Percentiles rank a stretch among this genome's conserved stretches.
Conservation (phyloP, 257 asterid species). For the Ligustrum vulgare region DNA sequence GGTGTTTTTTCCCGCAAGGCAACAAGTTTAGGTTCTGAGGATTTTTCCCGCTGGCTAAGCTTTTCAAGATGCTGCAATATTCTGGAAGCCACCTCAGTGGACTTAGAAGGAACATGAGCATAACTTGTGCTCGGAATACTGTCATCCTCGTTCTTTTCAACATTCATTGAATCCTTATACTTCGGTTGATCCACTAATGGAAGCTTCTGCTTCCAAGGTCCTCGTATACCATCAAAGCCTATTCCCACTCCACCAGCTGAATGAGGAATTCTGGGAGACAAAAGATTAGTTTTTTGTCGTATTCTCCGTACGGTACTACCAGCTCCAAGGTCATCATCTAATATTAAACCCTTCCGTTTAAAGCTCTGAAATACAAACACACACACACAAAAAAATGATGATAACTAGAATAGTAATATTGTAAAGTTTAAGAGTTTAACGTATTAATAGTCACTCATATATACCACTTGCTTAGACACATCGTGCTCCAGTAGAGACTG, state of each 20-base stretch:
- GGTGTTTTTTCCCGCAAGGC: conserved; percentile 48
- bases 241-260: conserved; percentile 36
- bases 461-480: conserved; percentile 51
- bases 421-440: conserved; percentile 5
- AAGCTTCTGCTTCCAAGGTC: conserved; percentile 37
- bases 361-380: conserved; percentile 47
- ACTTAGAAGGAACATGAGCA: conserved; percentile 56
- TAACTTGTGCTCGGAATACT: conserved; percentile 51
- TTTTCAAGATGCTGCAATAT: conserved; percentile 81
- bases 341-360: conserved; percentile 73
- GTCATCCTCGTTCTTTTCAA: conserved; percentile 41
- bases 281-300: conserved; percentile 67
- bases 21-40: conserved; percentile 52
- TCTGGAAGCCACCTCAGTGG: conserved; percentile 76
- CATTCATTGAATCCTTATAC: conserved; percentile 24
- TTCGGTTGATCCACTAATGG: conserved; percentile 35
- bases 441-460: conserved; percentile 10
- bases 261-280: conserved; percentile 37
- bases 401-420: background rate
- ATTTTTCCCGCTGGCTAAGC: conserved; percentile 64
- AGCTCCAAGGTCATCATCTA: conserved; percentile 75
- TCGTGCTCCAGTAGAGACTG: conserved; percentile 36
- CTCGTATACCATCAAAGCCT: conserved; percentile 35
- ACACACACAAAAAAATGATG: background rate
- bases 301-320: conserved; percentile 75